A percentile compares a stretch with the other conserved stretches of the same genome.
Conservation (phyloP, 1,284 basidiomycete species). For the Trichosporon sp. region DNA sequence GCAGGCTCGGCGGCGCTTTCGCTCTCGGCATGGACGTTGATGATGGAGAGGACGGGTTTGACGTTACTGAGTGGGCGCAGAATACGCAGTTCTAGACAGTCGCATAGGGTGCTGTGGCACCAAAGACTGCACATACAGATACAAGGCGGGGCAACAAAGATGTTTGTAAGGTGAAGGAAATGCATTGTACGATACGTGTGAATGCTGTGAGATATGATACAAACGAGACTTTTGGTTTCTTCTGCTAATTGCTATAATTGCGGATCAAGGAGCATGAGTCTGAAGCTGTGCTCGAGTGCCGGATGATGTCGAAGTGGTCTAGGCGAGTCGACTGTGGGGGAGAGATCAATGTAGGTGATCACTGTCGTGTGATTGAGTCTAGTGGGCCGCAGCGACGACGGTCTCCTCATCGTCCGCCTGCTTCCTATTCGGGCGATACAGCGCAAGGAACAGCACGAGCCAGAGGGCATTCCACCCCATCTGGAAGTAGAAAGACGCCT, state of each 20-base stretch:
- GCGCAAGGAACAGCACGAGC: slow-evolving; percentile 31
- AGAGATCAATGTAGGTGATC: not conserved
- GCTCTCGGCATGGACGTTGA: slow-evolving; percentile 37
- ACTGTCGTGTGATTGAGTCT: not conserved
- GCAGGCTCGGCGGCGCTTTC: slow-evolving; percentile 21
- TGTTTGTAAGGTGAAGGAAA: not conserved
- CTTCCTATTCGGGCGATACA: slow-evolving; percentile 29
- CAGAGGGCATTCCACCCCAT: slow-evolving; percentile 38
- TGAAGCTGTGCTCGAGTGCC: no score
- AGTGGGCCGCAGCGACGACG: not conserved
- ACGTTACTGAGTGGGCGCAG: slow-evolving; percentile 34
- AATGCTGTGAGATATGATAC: not conserved
- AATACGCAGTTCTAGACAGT: slow-evolving; percentile 29
- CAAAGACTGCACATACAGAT: not conserved
- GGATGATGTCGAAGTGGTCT: no score
- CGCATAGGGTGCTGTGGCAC: no score
- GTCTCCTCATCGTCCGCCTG: not conserved
- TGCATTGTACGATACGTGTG: not conserved
- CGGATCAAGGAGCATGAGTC: not conserved
- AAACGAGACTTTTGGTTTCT: not conserved
- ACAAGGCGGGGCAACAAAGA: not conserved
- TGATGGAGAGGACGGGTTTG: slow-evolving; percentile 35
- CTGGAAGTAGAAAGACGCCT: slow-evolving; percentile 36
- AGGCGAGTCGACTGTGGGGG: no score
- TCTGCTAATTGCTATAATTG: not conserved